Conservation (phyloP, 148 eudicot genomes). For the Salicornia ramosissima region DNA sequence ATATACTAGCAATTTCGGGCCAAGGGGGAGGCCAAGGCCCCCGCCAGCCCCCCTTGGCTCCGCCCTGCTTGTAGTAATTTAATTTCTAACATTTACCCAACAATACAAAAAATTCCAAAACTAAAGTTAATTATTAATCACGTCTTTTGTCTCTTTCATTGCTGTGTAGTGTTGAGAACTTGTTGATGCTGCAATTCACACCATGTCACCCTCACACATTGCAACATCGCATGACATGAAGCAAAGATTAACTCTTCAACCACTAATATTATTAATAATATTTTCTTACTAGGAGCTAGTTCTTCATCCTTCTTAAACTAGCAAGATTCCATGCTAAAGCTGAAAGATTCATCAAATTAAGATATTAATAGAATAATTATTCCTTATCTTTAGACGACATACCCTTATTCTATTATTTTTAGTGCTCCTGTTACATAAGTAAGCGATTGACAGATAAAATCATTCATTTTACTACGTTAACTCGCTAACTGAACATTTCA, state of each 20-base stretch:
- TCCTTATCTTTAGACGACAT: neutral
- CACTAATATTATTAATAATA: neutral
- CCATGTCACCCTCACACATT: neutral
- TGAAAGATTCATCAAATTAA: neutral
- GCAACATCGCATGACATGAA: conserved; percentile 2
- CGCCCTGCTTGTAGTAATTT: too few relatives aligned
- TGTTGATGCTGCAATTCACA: neutral
- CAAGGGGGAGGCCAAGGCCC: too few relatives aligned
- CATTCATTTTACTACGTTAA: too few relatives aligned
- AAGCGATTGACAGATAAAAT: too few relatives aligned
- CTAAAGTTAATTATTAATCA: too few relatives aligned
- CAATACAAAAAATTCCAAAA: neutral
- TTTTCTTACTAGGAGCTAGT: neutral
- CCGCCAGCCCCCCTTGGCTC: too few relatives aligned
- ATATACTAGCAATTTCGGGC: too few relatives aligned
- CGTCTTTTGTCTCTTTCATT: conserved; percentile 1
- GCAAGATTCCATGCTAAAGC: conserved; percentile 7
- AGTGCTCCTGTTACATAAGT: too few relatives aligned
- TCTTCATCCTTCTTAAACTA: conserved; percentile 3
- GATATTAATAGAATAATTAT: neutral
- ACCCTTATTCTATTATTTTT: too few relatives aligned
- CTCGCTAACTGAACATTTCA: too few relatives aligned
- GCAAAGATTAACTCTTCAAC: neutral
- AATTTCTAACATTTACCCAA: too few relatives aligned
- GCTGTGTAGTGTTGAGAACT: neutral